Percentiles rank a stretch among this genome's conserved stretches.
Evolutionary conservation across 1,284 basidiomycete genomes (phyloP).

Genomic region (Calocybe gambosa): DNA sequence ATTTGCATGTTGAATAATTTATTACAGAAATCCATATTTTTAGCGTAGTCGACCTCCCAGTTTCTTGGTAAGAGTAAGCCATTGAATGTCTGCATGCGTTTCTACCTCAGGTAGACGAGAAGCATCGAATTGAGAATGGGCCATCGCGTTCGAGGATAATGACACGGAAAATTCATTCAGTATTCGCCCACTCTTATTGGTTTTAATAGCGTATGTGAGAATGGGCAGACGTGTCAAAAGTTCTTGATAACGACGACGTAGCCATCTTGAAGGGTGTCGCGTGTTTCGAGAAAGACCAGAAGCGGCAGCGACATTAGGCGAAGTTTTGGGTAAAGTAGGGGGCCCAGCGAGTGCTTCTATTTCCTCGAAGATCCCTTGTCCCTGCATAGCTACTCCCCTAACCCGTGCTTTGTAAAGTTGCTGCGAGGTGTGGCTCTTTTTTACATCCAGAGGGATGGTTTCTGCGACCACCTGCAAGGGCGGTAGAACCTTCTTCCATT

Average conservation of each 20-base stretch:
- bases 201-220: slow-evolving; percentile 32
- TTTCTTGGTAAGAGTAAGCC: slow-evolving; percentile 18
- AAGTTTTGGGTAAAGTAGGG: slow-evolving; percentile 20
- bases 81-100: slow-evolving; percentile 21
- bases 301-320: slow-evolving; percentile 3
- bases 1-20: slow-evolving; percentile 12
- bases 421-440: not conserved
- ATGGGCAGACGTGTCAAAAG: slow-evolving; percentile 55
- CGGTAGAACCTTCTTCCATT: slow-evolving; percentile 50
- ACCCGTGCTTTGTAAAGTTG: slow-evolving; percentile 7
- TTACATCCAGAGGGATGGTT: slow-evolving; percentile 5
- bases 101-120: slow-evolving; percentile 22
- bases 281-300: slow-evolving; percentile 5
- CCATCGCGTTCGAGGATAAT: slow-evolving; percentile 19
- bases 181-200: slow-evolving; percentile 1
- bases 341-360: slow-evolving; percentile 41
- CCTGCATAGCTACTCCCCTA: slow-evolving; percentile 39
- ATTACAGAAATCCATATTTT: not conserved
- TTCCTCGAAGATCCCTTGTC: slow-evolving; percentile 37
- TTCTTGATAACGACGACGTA: slow-evolving; percentile 59
- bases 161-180: slow-evolving; percentile 21
- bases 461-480: slow-evolving; percentile 47
- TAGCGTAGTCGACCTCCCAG: not conserved
- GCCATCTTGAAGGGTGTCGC: slow-evolving; percentile 47
- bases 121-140: slow-evolving; percentile 13